Base-by-base conservation (phyloP, 2,329 filamentous ascomycete species). In the Exophiala xenobiotica region DNA sequence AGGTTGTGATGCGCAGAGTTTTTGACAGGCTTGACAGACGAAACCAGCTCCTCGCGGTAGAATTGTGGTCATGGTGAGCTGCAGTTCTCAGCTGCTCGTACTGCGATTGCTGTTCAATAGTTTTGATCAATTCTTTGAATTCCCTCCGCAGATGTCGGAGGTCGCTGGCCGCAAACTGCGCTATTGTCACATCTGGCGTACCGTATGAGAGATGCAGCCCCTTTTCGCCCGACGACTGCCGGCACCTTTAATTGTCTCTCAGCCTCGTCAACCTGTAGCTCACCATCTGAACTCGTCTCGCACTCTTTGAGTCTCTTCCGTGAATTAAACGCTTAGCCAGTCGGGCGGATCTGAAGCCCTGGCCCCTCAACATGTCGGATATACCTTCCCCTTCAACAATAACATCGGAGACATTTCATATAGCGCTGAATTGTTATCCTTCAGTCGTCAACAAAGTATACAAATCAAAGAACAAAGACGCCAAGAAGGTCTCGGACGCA, bases 401-500 rank as follows among this genome's bases (percentile, higher is more conserved):
- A 7, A 23, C 38, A 23, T 22, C 22, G 12, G 20, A 9, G n/a
- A 40, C 40, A 20, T 46, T 57, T 6, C 20, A 31, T 3, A 8
- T 26, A 38, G 51, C 49, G 8, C 37, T 57, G 37, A 20, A 33
- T 3, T 27, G 61, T 20, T 64, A 64, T 44, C 60, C 60, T 12
- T 33, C 44, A 8, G 55, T 62, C 7, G 52, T 59, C 7, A 51
- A 53, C 31, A 51, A 55, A 2, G 60, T 59, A 6, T 65, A 64
- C 52, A 49, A 37, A 23, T 24, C 44, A 8, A 63, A 62, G 20
- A 18, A 58, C 6, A 54, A 59, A 42, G 53, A 60, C 42, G n/a
- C 46, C 20, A 61, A 60, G 27, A 64, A 64, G 29, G 47, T 63
- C 24, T 46, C 62, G 0, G 62, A 59, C 5, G 70, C 68, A 20